Evolutionary conservation across 768 basidiomycete species (phyloP).

Genomic region (Fomitopsis serialis): DNA sequence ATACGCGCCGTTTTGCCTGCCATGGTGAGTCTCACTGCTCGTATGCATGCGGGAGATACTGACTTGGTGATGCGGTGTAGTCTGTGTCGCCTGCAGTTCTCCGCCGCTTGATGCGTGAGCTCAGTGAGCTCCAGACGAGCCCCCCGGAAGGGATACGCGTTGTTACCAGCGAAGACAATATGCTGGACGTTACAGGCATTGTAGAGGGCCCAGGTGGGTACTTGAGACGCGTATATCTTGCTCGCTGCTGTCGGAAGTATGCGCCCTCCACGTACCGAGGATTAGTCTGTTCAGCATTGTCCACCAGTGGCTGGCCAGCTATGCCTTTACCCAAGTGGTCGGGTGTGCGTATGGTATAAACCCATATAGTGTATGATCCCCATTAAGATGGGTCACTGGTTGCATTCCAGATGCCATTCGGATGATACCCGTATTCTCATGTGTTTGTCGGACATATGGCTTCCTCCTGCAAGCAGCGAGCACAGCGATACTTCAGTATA

Average conservation of each 20-base stretch:
- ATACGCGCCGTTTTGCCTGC: not conserved
- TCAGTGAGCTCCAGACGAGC: conserved; percentile 69
- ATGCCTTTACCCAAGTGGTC: too few species aligned
- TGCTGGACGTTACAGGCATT: conserved; percentile 81
- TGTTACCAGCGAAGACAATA: conserved; percentile 80
- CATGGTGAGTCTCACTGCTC: not conserved
- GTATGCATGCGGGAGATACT: not conserved
- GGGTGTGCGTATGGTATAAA: too few species aligned
- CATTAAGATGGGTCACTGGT: too few species aligned
- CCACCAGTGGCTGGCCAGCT: too few species aligned
- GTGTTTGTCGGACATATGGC: too few species aligned
- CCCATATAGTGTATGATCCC: too few species aligned
- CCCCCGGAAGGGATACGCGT: conserved; percentile 94
- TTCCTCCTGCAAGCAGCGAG: too few species aligned
- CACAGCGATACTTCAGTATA: too few species aligned
- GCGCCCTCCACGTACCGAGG: not conserved
- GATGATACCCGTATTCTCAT: too few species aligned
- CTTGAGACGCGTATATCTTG: conserved; percentile 1
- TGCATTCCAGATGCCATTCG: too few species aligned
- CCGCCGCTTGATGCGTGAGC: conserved; percentile 85
- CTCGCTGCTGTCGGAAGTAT: not conserved
- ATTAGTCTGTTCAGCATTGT: too few species aligned
- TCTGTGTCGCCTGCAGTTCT: conserved; percentile 51
- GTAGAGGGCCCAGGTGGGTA: conserved; percentile 85
- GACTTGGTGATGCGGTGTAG: conserved; percentile 17